phyloP scores from a whole-genome alignment of 129 eudicot genomes.

The Logfia minima region DNA sequence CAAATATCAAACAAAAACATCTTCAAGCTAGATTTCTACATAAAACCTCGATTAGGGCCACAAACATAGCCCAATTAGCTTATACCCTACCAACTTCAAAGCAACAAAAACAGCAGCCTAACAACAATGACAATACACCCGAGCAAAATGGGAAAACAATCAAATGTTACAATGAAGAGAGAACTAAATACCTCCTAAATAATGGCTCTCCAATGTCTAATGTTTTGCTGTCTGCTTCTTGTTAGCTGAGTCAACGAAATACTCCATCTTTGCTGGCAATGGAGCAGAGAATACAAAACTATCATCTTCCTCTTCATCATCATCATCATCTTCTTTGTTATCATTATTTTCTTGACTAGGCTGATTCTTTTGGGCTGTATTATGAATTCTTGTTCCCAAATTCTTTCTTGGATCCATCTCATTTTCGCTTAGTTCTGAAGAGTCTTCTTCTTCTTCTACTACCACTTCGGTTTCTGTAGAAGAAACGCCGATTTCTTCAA shows the following conservation, averaged over 20 bases:
- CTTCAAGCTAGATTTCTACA: conserved; percentile 22
- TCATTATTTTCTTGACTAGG: conserved; percentile 37
- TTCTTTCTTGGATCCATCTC: conserved; percentile 47
- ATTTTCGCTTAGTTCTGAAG: conserved; percentile 52
- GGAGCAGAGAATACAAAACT: conserved; percentile 62
- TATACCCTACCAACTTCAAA: conserved; percentile 31
- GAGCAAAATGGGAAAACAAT: conserved; percentile 23
- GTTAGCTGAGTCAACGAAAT: conserved; percentile 48
- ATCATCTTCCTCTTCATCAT: conserved; percentile 40
- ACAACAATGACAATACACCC: conserved; percentile 27
- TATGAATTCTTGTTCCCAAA: conserved; percentile 25
- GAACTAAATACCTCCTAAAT: conserved; percentile 28
- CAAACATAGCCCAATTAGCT: not conserved
- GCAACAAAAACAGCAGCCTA: conserved; percentile 8
- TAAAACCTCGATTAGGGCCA: conserved; percentile 12
- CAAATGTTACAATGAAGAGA: conserved; percentile 2
- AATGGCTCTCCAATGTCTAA: not conserved
- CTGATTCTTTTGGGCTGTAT: conserved; percentile 26
- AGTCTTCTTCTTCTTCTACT: conserved; percentile 51
- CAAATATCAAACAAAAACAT: conserved; percentile 15
- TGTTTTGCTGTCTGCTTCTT: conserved; percentile 38
- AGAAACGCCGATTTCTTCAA: conserved; percentile 56
- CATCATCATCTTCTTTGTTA: conserved; percentile 15
- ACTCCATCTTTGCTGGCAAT: conserved; percentile 67
- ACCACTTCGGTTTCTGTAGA: conserved; percentile 46